Base-by-base conservation (phyloP, 495 filamentous ascomycete species). In the Staphylotrichum tortipilum region DNA sequence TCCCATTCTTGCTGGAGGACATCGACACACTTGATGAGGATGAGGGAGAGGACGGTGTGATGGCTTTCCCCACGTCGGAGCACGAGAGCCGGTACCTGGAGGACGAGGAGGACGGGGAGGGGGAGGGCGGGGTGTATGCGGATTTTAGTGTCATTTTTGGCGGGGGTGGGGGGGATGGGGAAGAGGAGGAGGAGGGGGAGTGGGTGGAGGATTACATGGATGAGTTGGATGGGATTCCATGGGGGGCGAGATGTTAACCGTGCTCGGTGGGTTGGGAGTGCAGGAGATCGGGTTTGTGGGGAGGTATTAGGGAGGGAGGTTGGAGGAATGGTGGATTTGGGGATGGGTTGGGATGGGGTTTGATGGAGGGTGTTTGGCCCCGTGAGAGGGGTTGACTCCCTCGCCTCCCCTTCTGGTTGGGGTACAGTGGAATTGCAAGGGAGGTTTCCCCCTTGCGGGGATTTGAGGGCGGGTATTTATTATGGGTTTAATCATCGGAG, bases 101-200 rank as follows among this genome's bases (percentile, higher is more conserved):
- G 21, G 64, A 64, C 2, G 70, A 72, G 15, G 71, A 73, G 17
- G 49, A 46, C 3, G 42, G 41, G 54, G 45, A n/a, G 28, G 60
- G 59, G 26, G 64, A 67, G 12, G 47, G 11, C 1, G 37, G 12
- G 17, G 70, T 74, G 12, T 76, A 76, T 38, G 68, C 70, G 0
- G 71, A 76, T 47, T 76, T 76, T 49, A 67, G 69, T 0, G 63
- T 72, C 10, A 55, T 76, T 3, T 76, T 76, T 49, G 71, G 70
- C 0, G 55, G 61, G 1, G 48, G 41, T 18, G 55, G 61, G 2
- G 29, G 24, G 0, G 58, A 55, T 2, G 29, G 24, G 18, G 43
- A 43, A 10, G 61, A 59, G 1, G 62, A 58, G 9, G 58, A 61
- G 0, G 60, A 56, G 7, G 59, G 21, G 14, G 31, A 18, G 23